phyloP scores from a whole-genome alignment of 352 stramenopile species.

The Phytophthora hibernalis region DNA sequence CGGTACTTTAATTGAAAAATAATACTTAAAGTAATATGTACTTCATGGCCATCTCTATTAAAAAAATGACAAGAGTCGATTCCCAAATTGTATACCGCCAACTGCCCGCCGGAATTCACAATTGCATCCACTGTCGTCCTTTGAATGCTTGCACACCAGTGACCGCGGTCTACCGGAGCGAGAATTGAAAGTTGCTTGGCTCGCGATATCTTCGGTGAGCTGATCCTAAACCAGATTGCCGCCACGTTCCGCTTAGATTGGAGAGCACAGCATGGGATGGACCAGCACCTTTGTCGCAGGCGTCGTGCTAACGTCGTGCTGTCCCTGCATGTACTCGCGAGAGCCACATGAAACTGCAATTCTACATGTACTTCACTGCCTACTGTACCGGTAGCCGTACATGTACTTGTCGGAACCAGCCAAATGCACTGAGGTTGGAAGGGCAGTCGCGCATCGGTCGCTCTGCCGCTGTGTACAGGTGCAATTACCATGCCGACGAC shows the following conservation, averaged over 20 bases:
- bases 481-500: background rate
- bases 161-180: background rate
- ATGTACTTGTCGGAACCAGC: background rate
- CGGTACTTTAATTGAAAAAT: too few relatives aligned
- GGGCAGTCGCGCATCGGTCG: background rate
- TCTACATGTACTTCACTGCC: background rate
- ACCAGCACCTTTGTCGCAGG: background rate
- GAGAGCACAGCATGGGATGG: background rate
- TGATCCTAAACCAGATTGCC: background rate
- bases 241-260: background rate
- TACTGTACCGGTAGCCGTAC: too few relatives aligned
- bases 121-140: background rate
- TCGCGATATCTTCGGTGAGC: background rate
- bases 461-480: background rate
- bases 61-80: too few relatives aligned
- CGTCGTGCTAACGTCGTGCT: background rate
- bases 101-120: too few relatives aligned
- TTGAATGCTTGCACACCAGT: background rate
- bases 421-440: slow-evolving; percentile 1
- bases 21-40: too few relatives aligned
- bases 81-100: too few relatives aligned
- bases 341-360: background rate
- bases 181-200: background rate
- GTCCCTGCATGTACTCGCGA: background rate
- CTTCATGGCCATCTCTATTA: too few relatives aligned